These are phyloP conservation scores for Nemania sp. DNA, from an alignment of 2,329 filamentous ascomycete genomes.

Conservation along the genomic window DNA sequence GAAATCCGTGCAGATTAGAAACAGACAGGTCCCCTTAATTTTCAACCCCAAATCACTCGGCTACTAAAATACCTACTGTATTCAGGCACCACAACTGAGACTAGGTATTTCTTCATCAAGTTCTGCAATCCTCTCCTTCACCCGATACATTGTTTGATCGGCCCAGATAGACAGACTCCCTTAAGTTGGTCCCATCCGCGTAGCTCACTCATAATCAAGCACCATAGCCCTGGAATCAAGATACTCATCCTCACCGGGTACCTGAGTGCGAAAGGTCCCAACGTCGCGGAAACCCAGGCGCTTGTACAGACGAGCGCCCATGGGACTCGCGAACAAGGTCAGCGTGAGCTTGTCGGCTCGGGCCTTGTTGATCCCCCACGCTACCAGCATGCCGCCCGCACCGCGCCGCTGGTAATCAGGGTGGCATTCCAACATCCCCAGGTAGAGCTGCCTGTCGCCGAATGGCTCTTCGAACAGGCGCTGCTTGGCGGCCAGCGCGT, in stretches of 20 bases:
- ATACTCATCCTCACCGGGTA: background rate
- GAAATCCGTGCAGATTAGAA: too few relatives aligned
- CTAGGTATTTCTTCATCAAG: too few relatives aligned
- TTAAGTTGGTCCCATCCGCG: too few relatives aligned
- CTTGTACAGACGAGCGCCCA: background rate
- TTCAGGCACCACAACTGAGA: too few relatives aligned
- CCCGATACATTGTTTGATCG: too few relatives aligned
- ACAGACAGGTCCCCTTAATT: too few relatives aligned
- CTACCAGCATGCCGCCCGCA: background rate
- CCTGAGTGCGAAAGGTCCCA: background rate
- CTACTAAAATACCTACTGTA: too few relatives aligned
- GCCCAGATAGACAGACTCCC: too few relatives aligned
- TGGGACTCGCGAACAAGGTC: background rate
- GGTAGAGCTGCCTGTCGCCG: background rate
- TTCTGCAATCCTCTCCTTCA: too few relatives aligned
- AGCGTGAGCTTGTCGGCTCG: background rate
- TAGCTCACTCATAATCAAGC: background rate
- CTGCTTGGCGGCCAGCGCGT: background rate
- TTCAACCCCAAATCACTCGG: too few relatives aligned
- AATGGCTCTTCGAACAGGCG: background rate
- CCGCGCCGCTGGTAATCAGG: background rate
- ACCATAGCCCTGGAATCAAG: background rate
- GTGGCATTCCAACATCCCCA: background rate
- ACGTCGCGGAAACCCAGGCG: background rate
- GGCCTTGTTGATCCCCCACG: background rate